These are phyloP conservation scores for Neurospora sp. DNA, from an alignment of 495 filamentous ascomycete species.

Conservation along the genomic window DNA sequence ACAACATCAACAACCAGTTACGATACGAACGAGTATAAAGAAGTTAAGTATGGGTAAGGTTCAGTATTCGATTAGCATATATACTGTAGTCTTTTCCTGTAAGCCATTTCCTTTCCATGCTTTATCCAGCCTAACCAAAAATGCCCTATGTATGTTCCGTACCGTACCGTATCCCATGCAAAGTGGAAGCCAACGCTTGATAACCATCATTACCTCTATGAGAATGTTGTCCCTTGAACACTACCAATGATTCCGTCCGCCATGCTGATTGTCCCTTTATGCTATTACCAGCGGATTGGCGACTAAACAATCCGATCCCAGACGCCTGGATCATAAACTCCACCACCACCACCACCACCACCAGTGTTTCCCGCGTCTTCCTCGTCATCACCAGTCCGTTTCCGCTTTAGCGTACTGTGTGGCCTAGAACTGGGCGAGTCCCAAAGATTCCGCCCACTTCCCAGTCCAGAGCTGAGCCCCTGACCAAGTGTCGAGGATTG, in stretches of 20 bases:
- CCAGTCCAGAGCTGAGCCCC: background rate
- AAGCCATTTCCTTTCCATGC: background rate
- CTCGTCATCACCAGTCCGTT: background rate
- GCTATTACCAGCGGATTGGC: background rate
- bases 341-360: no score
- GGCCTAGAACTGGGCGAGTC: background rate
- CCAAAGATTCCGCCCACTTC: slow-evolving; percentile 11
- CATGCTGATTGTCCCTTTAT: background rate
- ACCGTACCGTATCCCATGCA: background rate
- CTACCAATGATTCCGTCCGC: background rate
- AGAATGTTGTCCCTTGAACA: background rate
- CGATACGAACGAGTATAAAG: no score
- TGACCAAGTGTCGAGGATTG: background rate
- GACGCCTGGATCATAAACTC: background rate
- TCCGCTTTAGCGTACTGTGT: background rate
- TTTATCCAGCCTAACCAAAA: background rate
- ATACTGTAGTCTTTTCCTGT: background rate
- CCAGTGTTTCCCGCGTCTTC: background rate
- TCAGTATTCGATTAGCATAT: background rate
- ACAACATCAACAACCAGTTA: background rate
- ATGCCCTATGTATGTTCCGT: background rate
- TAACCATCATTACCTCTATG: background rate
- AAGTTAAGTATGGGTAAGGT: no score
- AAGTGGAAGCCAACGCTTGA: background rate
- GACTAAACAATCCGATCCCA: background rate